phyloP scores from a whole-genome alignment of 2,329 filamentous ascomycete genomes.

The Cordyceps cicadae region DNA sequence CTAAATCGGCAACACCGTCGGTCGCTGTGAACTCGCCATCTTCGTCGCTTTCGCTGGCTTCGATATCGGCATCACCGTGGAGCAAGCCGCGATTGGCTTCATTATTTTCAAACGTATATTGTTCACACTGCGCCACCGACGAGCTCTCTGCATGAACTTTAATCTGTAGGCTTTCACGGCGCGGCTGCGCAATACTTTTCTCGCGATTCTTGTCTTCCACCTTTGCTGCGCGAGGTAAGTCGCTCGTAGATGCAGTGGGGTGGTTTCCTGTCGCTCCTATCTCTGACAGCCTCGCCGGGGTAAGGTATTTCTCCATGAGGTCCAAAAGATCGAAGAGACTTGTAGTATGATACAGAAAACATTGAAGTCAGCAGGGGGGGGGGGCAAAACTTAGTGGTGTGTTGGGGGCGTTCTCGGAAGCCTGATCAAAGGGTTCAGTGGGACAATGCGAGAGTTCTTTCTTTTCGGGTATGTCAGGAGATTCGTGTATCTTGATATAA shows the following conservation, averaged over 20 bases:
- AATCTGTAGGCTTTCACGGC: neutral
- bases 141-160: neutral
- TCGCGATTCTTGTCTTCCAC: neutral
- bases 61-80: conserved; percentile 22
- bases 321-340: neutral
- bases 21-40: conserved; percentile 28
- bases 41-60: conserved; percentile 25
- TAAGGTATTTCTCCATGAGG: neutral
- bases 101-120: neutral
- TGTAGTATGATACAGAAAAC: neutral
- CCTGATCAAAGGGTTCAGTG: neutral
- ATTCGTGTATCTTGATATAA: neutral
- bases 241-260: neutral
- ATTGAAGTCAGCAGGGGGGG: neutral
- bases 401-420: neutral
- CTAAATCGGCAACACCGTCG: conserved; percentile 23
- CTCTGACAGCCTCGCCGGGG: neutral
- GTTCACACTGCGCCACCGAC: neutral
- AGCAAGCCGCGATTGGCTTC: conserved; percentile 17
- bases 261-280: neutral
- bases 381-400: neutral
- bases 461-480: neutral
- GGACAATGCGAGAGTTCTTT: neutral
- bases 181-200: neutral
- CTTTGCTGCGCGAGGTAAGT: neutral